These are phyloP conservation scores for Incumbomyces delicatus DNA, from an alignment of 2,329 filamentous ascomycete species.

Conservation along the genomic window DNA sequence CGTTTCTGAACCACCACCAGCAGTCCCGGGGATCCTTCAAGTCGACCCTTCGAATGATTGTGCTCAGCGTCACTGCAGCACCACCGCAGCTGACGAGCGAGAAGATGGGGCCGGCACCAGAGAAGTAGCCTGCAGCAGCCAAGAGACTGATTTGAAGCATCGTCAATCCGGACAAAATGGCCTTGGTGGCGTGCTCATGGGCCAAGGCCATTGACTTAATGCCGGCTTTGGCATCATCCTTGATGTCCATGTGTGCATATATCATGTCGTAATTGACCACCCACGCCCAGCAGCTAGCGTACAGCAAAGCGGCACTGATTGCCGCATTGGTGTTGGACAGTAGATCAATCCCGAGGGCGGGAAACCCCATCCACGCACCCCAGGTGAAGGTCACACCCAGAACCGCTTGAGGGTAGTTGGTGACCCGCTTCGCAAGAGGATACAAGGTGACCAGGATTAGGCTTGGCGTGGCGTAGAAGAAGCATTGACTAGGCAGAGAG, in stretches of 20 bases:
- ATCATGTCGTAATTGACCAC: slow-evolving; percentile 43
- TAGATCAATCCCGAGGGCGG: slow-evolving; percentile 37
- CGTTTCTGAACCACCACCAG: slow-evolving; percentile 57
- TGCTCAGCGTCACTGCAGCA: slow-evolving; percentile 43
- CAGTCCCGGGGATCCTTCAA: slow-evolving; percentile 49
- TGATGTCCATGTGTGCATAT: slow-evolving; percentile 44
- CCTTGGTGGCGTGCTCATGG: slow-evolving; percentile 38
- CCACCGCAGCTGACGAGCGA: slow-evolving; percentile 50
- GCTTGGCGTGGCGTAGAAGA: slow-evolving; percentile 36
- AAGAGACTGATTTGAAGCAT: slow-evolving; percentile 34
- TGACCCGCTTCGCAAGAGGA: slow-evolving; percentile 44
- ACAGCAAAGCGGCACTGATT: slow-evolving; percentile 32
- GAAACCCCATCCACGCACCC: slow-evolving; percentile 41
- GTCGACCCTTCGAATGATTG: slow-evolving; percentile 51
- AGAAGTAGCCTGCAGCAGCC: slow-evolving; percentile 33
- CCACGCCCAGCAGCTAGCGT: slow-evolving; percentile 40
- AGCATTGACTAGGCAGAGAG: slow-evolving; percentile 32
- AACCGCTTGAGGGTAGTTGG: slow-evolving; percentile 44
- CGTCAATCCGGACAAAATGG: slow-evolving; percentile 33
- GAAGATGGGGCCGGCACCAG: slow-evolving; percentile 49
- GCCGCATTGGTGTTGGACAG: slow-evolving; percentile 29
- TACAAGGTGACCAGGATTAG: slow-evolving; percentile 38
- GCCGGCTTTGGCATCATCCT: slow-evolving; percentile 40
- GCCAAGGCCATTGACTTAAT: slow-evolving; percentile 43
- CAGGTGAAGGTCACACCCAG: slow-evolving; percentile 44